Base-by-base conservation (phyloP, 2,329 filamentous ascomycete genomes). In the Sporothrix brunneoviolacea region DNA sequence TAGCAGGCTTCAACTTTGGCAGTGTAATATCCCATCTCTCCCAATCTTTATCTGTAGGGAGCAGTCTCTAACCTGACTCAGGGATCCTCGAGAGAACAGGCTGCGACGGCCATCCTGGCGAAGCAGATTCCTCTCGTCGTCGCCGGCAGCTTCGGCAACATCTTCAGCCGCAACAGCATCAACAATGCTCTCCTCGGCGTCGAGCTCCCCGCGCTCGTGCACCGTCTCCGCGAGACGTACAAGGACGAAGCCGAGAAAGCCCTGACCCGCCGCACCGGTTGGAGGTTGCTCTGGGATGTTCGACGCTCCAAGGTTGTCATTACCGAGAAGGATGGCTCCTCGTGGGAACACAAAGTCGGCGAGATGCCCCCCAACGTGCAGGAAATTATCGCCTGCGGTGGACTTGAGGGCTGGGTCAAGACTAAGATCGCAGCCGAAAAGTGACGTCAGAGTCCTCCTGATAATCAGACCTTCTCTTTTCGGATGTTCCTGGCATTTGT, bases 1-100 rank as follows among this genome's bases (percentile, higher is more conserved):
- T 96, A 0, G 70, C 83, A 0, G 90, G 90, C 28, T 93, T 83
- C 72, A 95, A 94, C 72, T 95, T 96, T 62, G 91, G 91, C 43
- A 89, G 83, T 57, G 55, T n/a, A n/a, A n/a, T n/a, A n/a, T n/a
- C n/a, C n/a, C n/a, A n/a, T n/a, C n/a, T n/a, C n/a, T n/a, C n/a
- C n/a, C n/a, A n/a, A n/a, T n/a, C n/a, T n/a, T n/a, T n/a, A n/a
- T n/a, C n/a, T n/a, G n/a, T n/a, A n/a, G n/a, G n/a, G n/a, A n/a
- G n/a, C n/a, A n/a, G n/a, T n/a, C n/a, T n/a, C n/a, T n/a, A n/a
- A n/a, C n/a, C n/a, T n/a, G n/a, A n/a, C n/a, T n/a, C n/a, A n/a
- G n/a, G n/a, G 55, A 32, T 51, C 74, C 51, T 89, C 83, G 1
- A 74, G 91, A 49, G 91, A 96, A 66, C 88, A 95, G 66, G 89